phyloP scores from a whole-genome alignment of 495 filamentous ascomycete species.

The Talaromyces adpressus region DNA sequence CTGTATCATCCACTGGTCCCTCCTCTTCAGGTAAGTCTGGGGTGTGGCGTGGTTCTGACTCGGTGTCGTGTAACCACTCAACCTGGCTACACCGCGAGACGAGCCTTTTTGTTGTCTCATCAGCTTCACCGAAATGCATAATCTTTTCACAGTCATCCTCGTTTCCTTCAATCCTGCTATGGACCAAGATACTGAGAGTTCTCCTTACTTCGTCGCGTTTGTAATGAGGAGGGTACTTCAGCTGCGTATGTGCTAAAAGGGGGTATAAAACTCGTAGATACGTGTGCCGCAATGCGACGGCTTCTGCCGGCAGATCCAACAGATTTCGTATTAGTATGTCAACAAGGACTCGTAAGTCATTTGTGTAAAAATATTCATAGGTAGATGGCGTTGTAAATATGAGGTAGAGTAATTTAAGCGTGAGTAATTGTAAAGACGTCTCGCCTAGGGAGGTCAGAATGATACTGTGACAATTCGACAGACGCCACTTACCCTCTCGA shows the following conservation, averaged over 20 bases:
- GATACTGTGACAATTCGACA: background rate
- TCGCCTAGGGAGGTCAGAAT: slow-evolving; percentile 45
- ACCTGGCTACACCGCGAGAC: slow-evolving; percentile 75
- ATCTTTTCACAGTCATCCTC: slow-evolving; percentile 39
- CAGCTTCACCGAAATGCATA: slow-evolving; percentile 81
- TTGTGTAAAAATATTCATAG: slow-evolving; percentile 97
- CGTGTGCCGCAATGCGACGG: slow-evolving; percentile 80
- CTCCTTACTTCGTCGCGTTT: slow-evolving; percentile 80
- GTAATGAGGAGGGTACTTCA: slow-evolving; percentile 78
- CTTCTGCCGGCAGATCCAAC: slow-evolving; percentile 80
- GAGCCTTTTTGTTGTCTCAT: slow-evolving; percentile 81
- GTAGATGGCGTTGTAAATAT: slow-evolving; percentile 87
- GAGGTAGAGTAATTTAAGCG: slow-evolving; percentile 90
- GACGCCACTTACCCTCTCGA: slow-evolving; percentile 59
- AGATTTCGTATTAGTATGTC: slow-evolving; percentile 96
- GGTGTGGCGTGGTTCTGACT: slow-evolving; percentile 12
- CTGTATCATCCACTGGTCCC: background rate
- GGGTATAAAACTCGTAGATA: slow-evolving; percentile 95
- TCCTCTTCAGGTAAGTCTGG: background rate
- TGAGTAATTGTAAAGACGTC: slow-evolving; percentile 85
- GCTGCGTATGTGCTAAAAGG: slow-evolving; percentile 82
- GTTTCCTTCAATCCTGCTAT: slow-evolving; percentile 28
- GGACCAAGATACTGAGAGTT: slow-evolving; percentile 60
- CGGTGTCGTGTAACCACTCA: slow-evolving; percentile 62
- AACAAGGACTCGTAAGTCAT: slow-evolving; percentile 88